phyloP scores from a whole-genome alignment of 2,329 filamentous ascomycete genomes.

The Arthrobotrys musiformis region DNA sequence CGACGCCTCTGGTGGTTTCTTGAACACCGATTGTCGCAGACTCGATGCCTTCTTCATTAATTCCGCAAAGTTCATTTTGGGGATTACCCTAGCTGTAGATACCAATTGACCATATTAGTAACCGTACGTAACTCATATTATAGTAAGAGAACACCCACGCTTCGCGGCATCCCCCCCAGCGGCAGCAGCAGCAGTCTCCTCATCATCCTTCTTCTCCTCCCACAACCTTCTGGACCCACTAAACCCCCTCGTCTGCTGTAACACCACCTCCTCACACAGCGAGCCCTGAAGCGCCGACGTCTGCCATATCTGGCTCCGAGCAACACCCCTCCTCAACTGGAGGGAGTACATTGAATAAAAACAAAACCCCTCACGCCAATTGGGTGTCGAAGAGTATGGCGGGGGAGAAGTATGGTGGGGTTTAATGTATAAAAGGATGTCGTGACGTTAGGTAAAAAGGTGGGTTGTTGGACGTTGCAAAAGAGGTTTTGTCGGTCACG shows the following conservation, averaged over 20 bases:
- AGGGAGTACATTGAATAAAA: slow-evolving; percentile 42
- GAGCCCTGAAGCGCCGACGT: slow-evolving; percentile 31
- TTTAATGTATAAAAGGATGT: not conserved
- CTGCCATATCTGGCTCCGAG: slow-evolving; percentile 50
- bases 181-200: not conserved
- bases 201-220: slow-evolving; percentile 13
- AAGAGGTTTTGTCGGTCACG: too few species aligned
- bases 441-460: not conserved
- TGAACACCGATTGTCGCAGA: slow-evolving; percentile 27
- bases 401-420: not conserved
- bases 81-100: slow-evolving; percentile 27
- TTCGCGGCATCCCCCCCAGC: not conserved
- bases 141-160: not conserved
- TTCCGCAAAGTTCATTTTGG: slow-evolving; percentile 44
- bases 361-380: not conserved
- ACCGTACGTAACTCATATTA: too few species aligned
- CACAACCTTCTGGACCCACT: slow-evolving; percentile 10
- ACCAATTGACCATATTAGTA: not conserved
- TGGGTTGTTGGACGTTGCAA: too few species aligned
- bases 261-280: slow-evolving; percentile 3
- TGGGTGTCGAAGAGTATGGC: not conserved
- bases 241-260: slow-evolving; percentile 14
- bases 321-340: slow-evolving; percentile 51
- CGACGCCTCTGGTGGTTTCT: slow-evolving; percentile 5
- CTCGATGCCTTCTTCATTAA: slow-evolving; percentile 29